Base-by-base conservation (phyloP, 352 stramenopile genomes). In the Globisporangium splendens region DNA sequence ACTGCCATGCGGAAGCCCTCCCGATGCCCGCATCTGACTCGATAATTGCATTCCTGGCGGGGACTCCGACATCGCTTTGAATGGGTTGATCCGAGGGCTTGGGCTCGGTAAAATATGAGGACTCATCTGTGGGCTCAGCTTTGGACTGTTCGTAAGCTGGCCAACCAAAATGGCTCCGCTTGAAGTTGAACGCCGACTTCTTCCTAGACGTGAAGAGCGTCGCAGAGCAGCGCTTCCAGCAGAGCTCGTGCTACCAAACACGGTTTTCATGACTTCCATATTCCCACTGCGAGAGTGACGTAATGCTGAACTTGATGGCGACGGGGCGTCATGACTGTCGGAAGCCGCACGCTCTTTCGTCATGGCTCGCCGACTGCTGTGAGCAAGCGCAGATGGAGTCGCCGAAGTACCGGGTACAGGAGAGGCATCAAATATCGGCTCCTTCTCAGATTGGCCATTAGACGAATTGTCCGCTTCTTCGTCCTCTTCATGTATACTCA, bases 101-200 rank as follows among this genome's bases (percentile, higher is more conserved):
- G 77, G 76, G 22, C 72, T 86, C 17, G 79, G 75, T 8, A 88
- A 54, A 11, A 86, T 73, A 33, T 81, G 70, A 2, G 81, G 81
- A 47, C 81, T 91, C 72, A 88, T 82, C 58, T 89, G 79, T 11
- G 79, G 79, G 24, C 79, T 89, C 31, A 86, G 57, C 46, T 77
- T 86, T 3, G 77, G 75, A 59, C 79, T 89, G 12, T 47, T 78
- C 2, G 50, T 62, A 39, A 69, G 63, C n/a, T 70, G 65, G 22
- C 62, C 64, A 12, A 65, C 61, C 22, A 69, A 54, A 31, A 73
- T 65, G 4, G 62, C 69, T 3, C 73, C 76, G 28, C 76, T 87
- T 14, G 79, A 86, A 10, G 73, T 87, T 11, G 74, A 65, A 1
- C 73, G 75, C n/a, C 77, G 73, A 62, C 75, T 84, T 35, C 75